Conservation (phyloP, 2,329 filamentous ascomycete genomes). For the Seiridium unicorne region DNA sequence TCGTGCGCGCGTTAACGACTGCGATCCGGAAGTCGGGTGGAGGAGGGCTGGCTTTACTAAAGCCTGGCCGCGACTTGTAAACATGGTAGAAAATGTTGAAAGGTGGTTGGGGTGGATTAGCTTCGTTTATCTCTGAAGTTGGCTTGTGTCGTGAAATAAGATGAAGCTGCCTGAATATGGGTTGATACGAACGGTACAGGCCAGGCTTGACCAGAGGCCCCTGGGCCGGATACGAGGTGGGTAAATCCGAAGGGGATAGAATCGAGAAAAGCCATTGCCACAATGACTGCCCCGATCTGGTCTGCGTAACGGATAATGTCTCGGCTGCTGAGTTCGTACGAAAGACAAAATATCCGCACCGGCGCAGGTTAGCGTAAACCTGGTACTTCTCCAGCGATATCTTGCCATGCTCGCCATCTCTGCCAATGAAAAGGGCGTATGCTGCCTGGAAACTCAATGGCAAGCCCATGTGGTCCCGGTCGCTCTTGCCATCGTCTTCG, state of each 20-base stretch:
- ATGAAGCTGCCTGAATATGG: constrained; percentile 75
- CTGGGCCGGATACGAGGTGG: constrained; percentile 28
- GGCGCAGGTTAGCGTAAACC: constrained; percentile 82
- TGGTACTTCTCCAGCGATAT: constrained; percentile 76
- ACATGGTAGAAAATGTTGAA: constrained; percentile 78
- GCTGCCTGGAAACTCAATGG: constrained; percentile 89
- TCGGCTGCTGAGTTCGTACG: constrained; percentile 53
- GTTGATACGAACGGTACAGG: constrained; percentile 63
- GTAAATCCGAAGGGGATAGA: constrained; percentile 24
- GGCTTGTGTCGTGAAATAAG: constrained; percentile 72
- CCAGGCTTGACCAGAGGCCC: constrained; percentile 63
- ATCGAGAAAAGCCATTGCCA: constrained; percentile 56
- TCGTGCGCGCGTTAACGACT: constrained; percentile 73
- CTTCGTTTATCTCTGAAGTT: constrained; percentile 24
- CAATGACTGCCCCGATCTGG: constrained; percentile 27
- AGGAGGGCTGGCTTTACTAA: constrained; percentile 77
- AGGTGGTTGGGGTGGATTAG: constrained; percentile 39
- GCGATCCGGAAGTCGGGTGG: constrained; percentile 81
- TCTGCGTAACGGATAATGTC: constrained; percentile 1
- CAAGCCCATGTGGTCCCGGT: constrained; percentile 51
- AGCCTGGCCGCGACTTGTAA: constrained; percentile 70
- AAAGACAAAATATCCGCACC: constrained; percentile 77
- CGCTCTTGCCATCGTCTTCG: constrained; percentile 45
- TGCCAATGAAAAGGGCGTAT: constrained; percentile 79
- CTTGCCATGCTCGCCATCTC: constrained; percentile 60